These are phyloP conservation scores for Penicillium daleae DNA, from an alignment of 495 filamentous ascomycete genomes.

Conservation along the genomic window DNA sequence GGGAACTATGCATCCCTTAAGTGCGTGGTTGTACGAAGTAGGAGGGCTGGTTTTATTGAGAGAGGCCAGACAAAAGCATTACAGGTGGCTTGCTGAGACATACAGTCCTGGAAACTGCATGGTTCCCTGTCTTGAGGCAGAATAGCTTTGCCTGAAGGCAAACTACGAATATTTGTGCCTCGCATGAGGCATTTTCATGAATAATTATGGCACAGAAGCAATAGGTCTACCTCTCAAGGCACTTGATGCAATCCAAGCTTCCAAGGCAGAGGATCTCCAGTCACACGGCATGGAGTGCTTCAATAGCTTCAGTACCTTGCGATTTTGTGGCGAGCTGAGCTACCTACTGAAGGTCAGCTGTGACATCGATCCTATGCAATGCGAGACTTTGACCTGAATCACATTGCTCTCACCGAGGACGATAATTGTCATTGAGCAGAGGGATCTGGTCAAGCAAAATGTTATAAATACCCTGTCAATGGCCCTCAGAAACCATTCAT, in stretches of 20 bases:
- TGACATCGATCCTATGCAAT: not conserved
- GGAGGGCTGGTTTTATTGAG: not conserved
- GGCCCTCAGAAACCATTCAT: not conserved
- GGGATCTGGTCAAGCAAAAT: not conserved
- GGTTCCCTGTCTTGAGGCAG: not conserved
- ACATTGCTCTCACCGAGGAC: not conserved
- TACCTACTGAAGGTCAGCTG: not conserved
- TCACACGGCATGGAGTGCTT: not conserved
- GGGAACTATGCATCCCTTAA: not conserved
- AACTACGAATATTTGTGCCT: not conserved
- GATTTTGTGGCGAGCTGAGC: not conserved
- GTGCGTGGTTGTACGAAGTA: not conserved
- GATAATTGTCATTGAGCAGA: not conserved
- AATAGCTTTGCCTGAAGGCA: not conserved
- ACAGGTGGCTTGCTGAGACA: not conserved
- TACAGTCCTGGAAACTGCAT: not conserved
- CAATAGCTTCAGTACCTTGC: not conserved
- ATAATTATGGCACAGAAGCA: not conserved
- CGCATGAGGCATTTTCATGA: not conserved
- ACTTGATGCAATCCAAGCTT: not conserved
- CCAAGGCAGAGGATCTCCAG: not conserved
- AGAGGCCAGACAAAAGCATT: not conserved
- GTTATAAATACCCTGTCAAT: not conserved
- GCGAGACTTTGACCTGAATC: not conserved
- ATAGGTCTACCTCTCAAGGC: not conserved